These are phyloP conservation scores for Pichia scutulata DNA, from an alignment of 805 yeast species.

Conservation along the genomic window DNA sequence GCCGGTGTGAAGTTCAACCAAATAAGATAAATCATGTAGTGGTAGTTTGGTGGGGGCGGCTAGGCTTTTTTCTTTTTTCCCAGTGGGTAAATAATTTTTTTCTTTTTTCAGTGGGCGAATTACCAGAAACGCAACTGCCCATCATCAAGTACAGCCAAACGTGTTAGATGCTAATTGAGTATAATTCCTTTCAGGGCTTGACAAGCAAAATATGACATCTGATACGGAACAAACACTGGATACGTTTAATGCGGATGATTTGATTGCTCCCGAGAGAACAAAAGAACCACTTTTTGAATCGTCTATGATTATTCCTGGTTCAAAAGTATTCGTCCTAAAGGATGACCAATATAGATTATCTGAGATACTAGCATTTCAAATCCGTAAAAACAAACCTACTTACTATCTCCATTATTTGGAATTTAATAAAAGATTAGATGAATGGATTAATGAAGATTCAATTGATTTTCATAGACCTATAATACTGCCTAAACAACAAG, in stretches of 20 bases:
- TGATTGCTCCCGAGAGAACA: slow-evolving; percentile 27
- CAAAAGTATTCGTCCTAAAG: slow-evolving; percentile 74
- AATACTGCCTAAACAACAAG: slow-evolving; percentile 57
- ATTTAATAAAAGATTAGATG: slow-evolving; percentile 93
- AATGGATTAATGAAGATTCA: slow-evolving; percentile 74
- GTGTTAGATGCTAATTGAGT: no score
- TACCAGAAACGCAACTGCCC: no score
- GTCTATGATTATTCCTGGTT: slow-evolving; percentile 61
- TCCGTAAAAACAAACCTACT: slow-evolving; percentile 66
- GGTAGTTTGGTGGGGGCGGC: no score
- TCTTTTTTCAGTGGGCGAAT: no score
- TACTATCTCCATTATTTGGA: slow-evolving; percentile 93
- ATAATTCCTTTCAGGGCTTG: no score
- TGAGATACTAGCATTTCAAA: slow-evolving; percentile 72
- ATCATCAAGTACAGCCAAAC: no score
- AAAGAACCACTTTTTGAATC: slow-evolving; percentile 22
- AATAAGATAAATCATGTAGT: no score
- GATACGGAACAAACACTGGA: slow-evolving; percentile 24
- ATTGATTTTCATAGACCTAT: slow-evolving; percentile 68
- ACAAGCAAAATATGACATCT: slow-evolving; percentile 19
- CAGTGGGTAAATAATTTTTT: no score
- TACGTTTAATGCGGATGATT: slow-evolving; percentile 22
- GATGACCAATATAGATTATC: slow-evolving; percentile 77
- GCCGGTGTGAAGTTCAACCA: no score
- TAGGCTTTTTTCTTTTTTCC: no score